Conservation (phyloP, 495 filamentous ascomycete genomes). For the Trichoderma erinaceum region DNA sequence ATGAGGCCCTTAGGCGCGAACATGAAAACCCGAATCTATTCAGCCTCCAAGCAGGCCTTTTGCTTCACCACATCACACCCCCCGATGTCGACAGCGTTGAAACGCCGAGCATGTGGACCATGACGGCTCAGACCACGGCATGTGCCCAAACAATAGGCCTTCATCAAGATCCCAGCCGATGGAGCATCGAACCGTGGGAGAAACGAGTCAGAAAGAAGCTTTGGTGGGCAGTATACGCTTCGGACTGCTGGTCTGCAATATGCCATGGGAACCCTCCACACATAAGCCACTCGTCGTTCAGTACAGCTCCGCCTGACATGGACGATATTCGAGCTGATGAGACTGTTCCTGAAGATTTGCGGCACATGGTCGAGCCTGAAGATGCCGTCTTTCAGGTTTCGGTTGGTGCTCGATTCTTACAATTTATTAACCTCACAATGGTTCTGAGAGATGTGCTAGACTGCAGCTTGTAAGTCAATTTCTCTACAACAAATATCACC, state of each 20-base stretch:
- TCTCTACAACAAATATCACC: neutral
- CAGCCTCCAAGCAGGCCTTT: neutral
- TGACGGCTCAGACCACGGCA: constrained; percentile 1
- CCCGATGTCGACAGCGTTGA: constrained; percentile 6
- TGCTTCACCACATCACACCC: constrained; percentile 6
- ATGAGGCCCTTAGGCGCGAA: neutral
- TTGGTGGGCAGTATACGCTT: constrained; percentile 1
- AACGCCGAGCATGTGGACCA: constrained; percentile 11
- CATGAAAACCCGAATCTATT: constrained; percentile 7
- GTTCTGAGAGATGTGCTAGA: constrained; percentile 1
- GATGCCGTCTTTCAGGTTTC: constrained; percentile 5
- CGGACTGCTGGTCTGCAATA: constrained; percentile 8
- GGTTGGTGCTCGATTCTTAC: neutral
- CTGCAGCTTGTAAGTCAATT: neutral
- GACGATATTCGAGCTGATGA: constrained; percentile 4
- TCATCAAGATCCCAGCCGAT: constrained; percentile 4
- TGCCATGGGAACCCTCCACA: constrained; percentile 6
- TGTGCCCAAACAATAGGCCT: constrained; percentile 7
- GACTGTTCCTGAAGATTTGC: constrained; percentile 4
- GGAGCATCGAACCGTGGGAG: constrained; percentile 9
- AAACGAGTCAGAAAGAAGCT: constrained; percentile 1
- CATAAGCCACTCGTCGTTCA: neutral
- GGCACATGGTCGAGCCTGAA: neutral
- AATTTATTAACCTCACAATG: constrained; percentile 1
- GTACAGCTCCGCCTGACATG: constrained; percentile 2